phyloP scores from a whole-genome alignment of 176 grass and related monocot genomes.

The Poa pratensis region DNA sequence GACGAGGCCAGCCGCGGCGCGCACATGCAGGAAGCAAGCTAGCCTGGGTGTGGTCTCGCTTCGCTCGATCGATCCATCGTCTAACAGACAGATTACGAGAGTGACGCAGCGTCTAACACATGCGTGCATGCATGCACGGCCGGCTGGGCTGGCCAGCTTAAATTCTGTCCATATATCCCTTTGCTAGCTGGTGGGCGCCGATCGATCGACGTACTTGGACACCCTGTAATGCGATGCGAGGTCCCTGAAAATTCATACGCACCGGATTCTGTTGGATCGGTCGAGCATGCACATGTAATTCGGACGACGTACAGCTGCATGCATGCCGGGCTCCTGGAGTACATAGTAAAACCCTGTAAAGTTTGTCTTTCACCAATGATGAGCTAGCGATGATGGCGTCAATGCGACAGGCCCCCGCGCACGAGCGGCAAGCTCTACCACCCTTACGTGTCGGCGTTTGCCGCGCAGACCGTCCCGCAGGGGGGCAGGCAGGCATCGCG shows the following conservation, averaged over 20 bases:
- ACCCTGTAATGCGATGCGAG: neutral
- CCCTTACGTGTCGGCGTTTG: constrained; percentile 8
- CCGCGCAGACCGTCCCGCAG: neutral
- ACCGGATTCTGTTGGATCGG: neutral
- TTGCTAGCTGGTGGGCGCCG: neutral
- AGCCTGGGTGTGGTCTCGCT: neutral
- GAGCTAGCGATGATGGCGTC: constrained; percentile 9
- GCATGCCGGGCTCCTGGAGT: neutral
- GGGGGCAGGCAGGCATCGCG: no score
- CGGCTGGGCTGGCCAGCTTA: neutral
- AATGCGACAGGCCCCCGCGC: constrained; percentile 26
- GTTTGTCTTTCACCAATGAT: neutral
- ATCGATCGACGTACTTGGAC: neutral
- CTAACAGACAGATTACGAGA: constrained; percentile 36
- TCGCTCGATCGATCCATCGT: neutral
- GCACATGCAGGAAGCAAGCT: constrained; percentile 39
- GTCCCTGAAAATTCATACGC: neutral
- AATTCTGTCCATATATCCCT: neutral
- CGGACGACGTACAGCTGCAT: neutral
- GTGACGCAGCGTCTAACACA: constrained; percentile 48
- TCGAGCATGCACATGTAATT: neutral
- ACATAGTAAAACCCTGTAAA: neutral
- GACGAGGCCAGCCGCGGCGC: no score
- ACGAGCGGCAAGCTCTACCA: neutral
- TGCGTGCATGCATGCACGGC: neutral